Evolutionary conservation across 2,329 filamentous ascomycete species (phyloP), one percentile per base, ranked within the genome.

Genomic region (Sporothrix pseudoabietina): DNA sequence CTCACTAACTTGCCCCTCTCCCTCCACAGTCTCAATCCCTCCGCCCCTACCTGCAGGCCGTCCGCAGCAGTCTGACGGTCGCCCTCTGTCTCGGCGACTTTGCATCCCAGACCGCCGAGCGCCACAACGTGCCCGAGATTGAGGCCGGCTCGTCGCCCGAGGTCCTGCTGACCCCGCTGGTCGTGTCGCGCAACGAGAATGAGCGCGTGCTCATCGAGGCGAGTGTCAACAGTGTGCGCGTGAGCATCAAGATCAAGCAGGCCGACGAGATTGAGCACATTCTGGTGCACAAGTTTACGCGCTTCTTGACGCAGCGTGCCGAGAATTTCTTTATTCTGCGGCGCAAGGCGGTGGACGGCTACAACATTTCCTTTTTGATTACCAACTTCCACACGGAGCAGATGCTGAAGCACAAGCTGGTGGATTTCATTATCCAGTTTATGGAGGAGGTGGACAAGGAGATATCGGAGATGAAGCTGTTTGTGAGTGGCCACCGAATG

Each of bases 391-490:
- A 99, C 80, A 98, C 96, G 4, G 96, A 98, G 83, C 93, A 97
- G 81, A 97, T 99, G 94, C 83, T 98, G 81, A 98, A 98, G 87
- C 95, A 99, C 82, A 98, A 99, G 86, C 87, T 99, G 78, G 97
- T 99, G 47, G 96, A 99, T 82, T 99, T 99, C 80, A 97, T 99
- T 78, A 98, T 99, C 77, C 91, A 98, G 80, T 99, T 99, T 80
- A 98, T 99, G 95, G 95, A 99, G 83, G 96, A 99, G 82, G 97
- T 99, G 4, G 97, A 99, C 83, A 99, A 99, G 87, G 96, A 99
- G 83, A 99, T 99, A 75, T 98, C 96, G 3, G 97, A 99, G 85
- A 98, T 99, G 96, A 99, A 99, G 88, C 91, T 99, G 79, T 99
- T 99, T 83, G 95, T 98, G 88, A 78, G 93, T 86, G 41, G 26